A percentile compares a stretch with the other conserved stretches of the same genome.
These are phyloP conservation scores for Salvia hispanica DNA, from an alignment of 257 asterid genomes.

Conservation along the genomic window DNA sequence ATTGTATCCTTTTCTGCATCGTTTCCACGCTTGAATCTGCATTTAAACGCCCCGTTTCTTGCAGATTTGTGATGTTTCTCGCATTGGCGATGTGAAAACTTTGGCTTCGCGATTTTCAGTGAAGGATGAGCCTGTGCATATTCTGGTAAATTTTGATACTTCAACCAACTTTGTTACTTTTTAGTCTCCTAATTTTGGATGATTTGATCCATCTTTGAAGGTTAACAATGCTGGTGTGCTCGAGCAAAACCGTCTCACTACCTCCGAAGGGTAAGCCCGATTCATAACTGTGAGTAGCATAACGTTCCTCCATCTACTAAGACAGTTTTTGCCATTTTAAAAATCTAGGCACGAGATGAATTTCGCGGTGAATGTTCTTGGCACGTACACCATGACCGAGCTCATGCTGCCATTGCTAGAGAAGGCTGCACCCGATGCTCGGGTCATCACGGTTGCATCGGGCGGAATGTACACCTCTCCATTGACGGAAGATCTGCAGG, in stretches of 20 bases:
- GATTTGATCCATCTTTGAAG: constrained; percentile 36
- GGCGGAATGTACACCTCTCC: constrained; percentile 98
- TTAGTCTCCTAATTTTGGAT: background rate
- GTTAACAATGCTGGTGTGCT: constrained; percentile 93
- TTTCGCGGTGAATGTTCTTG: constrained; percentile 85
- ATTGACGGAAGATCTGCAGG: constrained; percentile 75
- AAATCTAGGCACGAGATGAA: constrained; percentile 69
- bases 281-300: background rate
- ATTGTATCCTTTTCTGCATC: background rate
- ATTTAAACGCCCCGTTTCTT: background rate
- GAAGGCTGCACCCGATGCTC: constrained; percentile 95
- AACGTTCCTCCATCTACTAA: background rate
- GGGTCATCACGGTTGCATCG: constrained; percentile 86
- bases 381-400: constrained; percentile 81
- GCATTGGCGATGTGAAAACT: constrained; percentile 66
- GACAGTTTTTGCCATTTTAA: constrained; percentile 10
- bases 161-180: background rate
- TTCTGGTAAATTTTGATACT: constrained; percentile 55
- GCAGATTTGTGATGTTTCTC: constrained; percentile 87
- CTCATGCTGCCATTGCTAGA: constrained; percentile 75
- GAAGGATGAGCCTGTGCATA: constrained; percentile 70
- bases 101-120: constrained; percentile 70
- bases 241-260: constrained; percentile 56
- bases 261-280: constrained; percentile 75
- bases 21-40: background rate